Percentiles rank a stretch among this genome's conserved stretches.
Conservation (phyloP, 176 grass and related monocot genomes). For the barley (Hordeum vulgare) region MorexV3_pseudomolecules_assembly NC_058518.1:348123897-348124396, state of each 20-base stretch:
- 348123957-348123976: not conserved
- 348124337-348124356: not conserved
- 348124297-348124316: constrained; percentile 2
- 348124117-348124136: constrained; percentile 7
- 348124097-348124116: not conserved
- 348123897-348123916: constrained; percentile 18
- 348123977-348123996: not conserved
- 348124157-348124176: not conserved
- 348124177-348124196: not conserved
- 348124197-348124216: not conserved
- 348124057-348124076: not conserved
- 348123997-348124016: constrained; percentile 11
- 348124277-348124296: not conserved
- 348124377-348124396: not conserved
- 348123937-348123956: not conserved
- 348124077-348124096: constrained; percentile 3
- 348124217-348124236: not conserved
- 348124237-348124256: not conserved
- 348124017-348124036: not conserved
- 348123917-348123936: not conserved
- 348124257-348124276: not conserved
- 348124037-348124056: not conserved
- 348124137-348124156: not conserved
- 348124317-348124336: constrained; percentile 6
- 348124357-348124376: not conserved